Conservation (phyloP, 768 basidiomycete species). For the Pleurotus giganteus region DNA sequence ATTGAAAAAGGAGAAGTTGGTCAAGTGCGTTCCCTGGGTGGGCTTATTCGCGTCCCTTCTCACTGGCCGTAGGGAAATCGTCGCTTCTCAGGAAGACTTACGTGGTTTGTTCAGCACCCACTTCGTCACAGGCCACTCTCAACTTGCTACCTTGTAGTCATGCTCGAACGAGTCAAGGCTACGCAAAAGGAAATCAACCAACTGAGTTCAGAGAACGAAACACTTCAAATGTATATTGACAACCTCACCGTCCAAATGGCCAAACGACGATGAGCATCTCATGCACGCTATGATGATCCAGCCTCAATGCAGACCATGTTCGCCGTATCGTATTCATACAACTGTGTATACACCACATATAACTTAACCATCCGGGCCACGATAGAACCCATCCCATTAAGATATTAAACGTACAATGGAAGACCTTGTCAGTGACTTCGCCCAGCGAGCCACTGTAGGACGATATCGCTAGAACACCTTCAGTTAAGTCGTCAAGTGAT, state of each 20-base stretch:
- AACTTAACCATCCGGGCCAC: not conserved
- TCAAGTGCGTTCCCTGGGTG: conserved; percentile 55
- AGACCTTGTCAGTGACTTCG: conserved; percentile 56
- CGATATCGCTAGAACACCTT: conserved; percentile 61
- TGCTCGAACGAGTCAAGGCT: conserved; percentile 62
- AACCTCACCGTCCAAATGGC: conserved; percentile 88
- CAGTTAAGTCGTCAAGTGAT: not conserved
- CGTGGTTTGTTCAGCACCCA: conserved; percentile 46
- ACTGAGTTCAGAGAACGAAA: conserved; percentile 74
- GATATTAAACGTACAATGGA: not conserved
- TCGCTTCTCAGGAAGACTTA: conserved; percentile 73
- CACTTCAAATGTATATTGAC: conserved; percentile 86
- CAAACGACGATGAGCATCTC: conserved; percentile 69
- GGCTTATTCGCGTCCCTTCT: not conserved
- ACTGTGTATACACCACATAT: not conserved
- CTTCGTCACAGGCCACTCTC: not conserved
- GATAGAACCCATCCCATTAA: not conserved
- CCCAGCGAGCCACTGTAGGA: conserved; percentile 82
- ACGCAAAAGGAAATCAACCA: conserved; percentile 83
- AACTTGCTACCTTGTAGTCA: conserved; percentile 38
- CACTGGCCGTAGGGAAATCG: conserved; percentile 58
- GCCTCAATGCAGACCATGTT: not conserved
- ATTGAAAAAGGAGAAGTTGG: conserved; percentile 69
- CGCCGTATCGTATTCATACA: not conserved
- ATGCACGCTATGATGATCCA: not conserved